A percentile compares a stretch with the other conserved stretches of the same genome.
These are phyloP conservation scores for Taphrina populina DNA, from an alignment of 1,139 yeast species.

Conservation along the genomic window DNA sequence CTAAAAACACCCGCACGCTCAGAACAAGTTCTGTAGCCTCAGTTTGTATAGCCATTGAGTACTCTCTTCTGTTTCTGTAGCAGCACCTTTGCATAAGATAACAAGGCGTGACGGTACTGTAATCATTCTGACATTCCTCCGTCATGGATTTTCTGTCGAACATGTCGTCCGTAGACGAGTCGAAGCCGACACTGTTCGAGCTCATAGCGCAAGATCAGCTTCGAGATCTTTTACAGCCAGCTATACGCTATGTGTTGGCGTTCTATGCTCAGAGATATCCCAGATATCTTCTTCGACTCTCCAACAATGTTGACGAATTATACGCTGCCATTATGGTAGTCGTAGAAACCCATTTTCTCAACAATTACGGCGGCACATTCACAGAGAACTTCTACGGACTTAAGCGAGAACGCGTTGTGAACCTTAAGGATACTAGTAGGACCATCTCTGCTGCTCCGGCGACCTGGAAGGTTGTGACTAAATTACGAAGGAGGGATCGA, in stretches of 20 bases:
- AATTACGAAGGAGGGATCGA: conserved; percentile 58
- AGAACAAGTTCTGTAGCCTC: too few relatives aligned
- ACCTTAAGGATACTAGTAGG: conserved; percentile 39
- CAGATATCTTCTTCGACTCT: conserved; percentile 58
- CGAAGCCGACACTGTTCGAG: conserved; percentile 79
- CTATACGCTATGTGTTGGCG: conserved; percentile 73
- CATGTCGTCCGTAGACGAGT: conserved; percentile 76
- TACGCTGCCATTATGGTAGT: conserved; percentile 61
- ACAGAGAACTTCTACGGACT: conserved; percentile 92
- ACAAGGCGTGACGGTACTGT: too few relatives aligned
- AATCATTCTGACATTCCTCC: too few relatives aligned
- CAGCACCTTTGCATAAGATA: too few relatives aligned
- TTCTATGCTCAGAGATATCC: conserved; percentile 83
- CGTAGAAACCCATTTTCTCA: conserved; percentile 73
- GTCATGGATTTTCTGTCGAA: conserved; percentile 78
- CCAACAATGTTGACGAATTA: conserved; percentile 75
- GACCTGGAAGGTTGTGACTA: conserved; percentile 56
- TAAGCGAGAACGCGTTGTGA: conserved; percentile 55
- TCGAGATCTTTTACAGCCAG: conserved; percentile 74
- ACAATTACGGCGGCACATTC: conserved; percentile 78
- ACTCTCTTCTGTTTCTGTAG: too few relatives aligned
- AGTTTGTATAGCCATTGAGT: too few relatives aligned
- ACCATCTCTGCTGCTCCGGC: conserved; percentile 47
- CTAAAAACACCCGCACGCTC: too few relatives aligned
- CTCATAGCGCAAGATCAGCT: conserved; percentile 77